Base-by-base conservation (phyloP, 192 early-diverging fungal genomes). In the Gaertneriomyces semiglobifer region DNA sequence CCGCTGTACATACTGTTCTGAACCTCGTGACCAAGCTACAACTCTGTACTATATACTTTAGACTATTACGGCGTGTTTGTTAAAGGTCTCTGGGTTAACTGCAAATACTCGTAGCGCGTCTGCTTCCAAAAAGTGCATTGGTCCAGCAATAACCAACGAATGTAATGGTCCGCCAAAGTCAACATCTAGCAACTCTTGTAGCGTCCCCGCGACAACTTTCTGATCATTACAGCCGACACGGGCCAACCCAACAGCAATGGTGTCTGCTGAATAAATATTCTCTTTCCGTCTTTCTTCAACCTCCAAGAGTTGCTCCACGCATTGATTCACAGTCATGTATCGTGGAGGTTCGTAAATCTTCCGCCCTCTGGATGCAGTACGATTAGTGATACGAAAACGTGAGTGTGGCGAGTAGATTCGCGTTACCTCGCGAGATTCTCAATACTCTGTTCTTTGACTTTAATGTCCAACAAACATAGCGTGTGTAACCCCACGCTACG, bases 151-250 rank as follows among this genome's bases (percentile, higher is more conserved):
- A 7, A 99, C 88, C 20, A 99, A 82, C 10, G 94, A 95, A 78
- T 99, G 96, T 73, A 99, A 74, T 39, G 96, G 96, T 44, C 75
- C 80, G 20, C 96, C 96, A 81, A 99, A 98, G 73, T 99, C 96
- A 12, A 79, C 87, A 6, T 81, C 74, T 5, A 89, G 68, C 46
- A 99, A 80, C 73, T 99, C 90, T 33, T 79, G 73, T 58, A 99
- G 80, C 3, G 96, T 94, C 44, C 96, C 96, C 10, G 89, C 80
- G 51, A 86, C 81, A 69, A 99, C 90, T 48, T 87, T 58, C 80
- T 96, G 89, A 42, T 90, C 88, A 18, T 81, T 71, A 4, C 90
- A 88, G 0, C 96, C 96, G 43, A 99, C 81, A 7, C 96, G 88
- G 10, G 94, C 93, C 57, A 95, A 81, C 42, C 94, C 95, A 53